Conservation (phyloP, 768 basidiomycete genomes). For the Lactarius indigo region DNA sequence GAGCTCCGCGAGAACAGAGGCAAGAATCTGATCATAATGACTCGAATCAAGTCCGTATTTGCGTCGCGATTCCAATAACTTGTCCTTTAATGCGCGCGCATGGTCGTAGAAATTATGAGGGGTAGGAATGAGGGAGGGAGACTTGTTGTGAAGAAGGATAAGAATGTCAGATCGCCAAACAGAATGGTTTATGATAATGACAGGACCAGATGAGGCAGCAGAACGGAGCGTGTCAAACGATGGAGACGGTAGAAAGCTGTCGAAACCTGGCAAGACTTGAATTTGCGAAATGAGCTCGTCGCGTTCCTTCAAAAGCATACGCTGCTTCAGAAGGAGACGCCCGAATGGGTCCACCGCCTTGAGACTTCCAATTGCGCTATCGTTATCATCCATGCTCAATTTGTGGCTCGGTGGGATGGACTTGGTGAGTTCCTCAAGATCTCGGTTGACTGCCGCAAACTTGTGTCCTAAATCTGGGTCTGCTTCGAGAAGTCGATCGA, state of each 20-base stretch:
- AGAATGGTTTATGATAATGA: neutral
- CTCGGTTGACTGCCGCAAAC: neutral
- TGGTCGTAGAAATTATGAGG: neutral
- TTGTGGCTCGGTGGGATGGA: neutral
- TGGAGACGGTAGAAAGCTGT: neutral
- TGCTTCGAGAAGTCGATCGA: neutral
- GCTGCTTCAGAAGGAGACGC: neutral
- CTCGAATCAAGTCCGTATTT: neutral
- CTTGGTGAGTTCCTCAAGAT: neutral
- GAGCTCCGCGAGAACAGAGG: too few relatives aligned
- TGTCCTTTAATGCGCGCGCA: neutral
- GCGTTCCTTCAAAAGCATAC: neutral
- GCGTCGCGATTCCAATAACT: neutral
- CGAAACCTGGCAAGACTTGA: neutral
- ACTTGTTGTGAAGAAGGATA: neutral
- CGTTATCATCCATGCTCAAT: neutral
- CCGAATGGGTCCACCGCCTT: neutral
- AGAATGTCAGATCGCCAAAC: neutral
- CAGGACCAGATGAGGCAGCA: neutral
- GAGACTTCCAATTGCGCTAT: neutral
- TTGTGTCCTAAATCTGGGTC: neutral
- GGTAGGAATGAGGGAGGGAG: neutral
- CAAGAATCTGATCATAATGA: neutral
- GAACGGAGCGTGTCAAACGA: neutral
- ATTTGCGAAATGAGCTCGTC: neutral